A percentile compares a stretch with the other conserved stretches of the same genome.
Evolutionary conservation across 352 stramenopile species (phyloP).

Genomic region (Phytophthora agathidicida): DNA sequence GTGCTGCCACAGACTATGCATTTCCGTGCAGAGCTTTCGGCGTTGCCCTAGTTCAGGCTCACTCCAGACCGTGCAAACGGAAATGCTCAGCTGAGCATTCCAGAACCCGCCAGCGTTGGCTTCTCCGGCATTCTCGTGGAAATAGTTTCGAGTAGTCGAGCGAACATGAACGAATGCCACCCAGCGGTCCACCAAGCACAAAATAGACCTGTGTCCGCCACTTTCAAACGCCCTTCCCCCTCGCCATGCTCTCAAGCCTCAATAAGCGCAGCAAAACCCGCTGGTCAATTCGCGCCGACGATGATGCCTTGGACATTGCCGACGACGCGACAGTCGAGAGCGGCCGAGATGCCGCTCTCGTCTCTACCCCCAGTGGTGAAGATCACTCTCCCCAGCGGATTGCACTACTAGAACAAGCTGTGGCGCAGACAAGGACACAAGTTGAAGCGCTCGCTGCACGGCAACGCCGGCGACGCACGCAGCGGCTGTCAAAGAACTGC

Average conservation of each 20-base stretch:
- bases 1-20: too few relatives aligned
- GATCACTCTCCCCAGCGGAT: conserved; percentile 1
- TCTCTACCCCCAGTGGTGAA: neutral
- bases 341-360: too few relatives aligned
- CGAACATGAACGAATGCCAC: neutral
- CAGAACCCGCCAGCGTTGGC: too few relatives aligned
- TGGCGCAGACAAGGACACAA: conserved; percentile 1
- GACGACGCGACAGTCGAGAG: too few relatives aligned
- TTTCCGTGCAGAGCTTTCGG: too few relatives aligned
- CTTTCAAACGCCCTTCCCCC: neutral
- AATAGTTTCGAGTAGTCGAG: too few relatives aligned
- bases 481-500: conserved; percentile 53
- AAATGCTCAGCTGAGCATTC: too few relatives aligned
- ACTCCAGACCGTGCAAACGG: too few relatives aligned
- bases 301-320: too few relatives aligned
- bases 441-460: conserved; percentile 2
- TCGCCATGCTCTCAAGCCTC: conserved; percentile 23
- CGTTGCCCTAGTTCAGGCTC: too few relatives aligned
- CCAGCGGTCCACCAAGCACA: neutral
- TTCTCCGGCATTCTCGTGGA: too few relatives aligned
- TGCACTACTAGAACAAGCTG: conserved; percentile 7
- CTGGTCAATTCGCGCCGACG: conserved; percentile 4
- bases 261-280: conserved; percentile 21
- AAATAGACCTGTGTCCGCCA: conserved; percentile 2
- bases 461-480: conserved; percentile 7